Evolutionary conservation across 371 early-diverging fungal genomes (phyloP), one percentile per base, ranked within the genome.

Genomic region (Zancudomyces culisetae): DNA sequence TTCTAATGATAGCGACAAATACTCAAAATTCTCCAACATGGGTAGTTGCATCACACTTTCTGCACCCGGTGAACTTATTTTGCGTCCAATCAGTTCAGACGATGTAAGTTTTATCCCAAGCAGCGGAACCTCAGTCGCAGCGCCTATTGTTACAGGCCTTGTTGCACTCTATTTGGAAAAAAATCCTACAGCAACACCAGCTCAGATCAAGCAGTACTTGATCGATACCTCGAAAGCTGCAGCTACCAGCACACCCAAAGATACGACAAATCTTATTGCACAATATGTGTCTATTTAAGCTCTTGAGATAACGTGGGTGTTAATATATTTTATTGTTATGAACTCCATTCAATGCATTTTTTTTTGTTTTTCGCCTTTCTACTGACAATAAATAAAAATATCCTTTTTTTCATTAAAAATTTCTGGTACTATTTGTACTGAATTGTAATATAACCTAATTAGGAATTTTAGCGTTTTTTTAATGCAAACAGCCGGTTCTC

Each of bases 51-150:
- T 49, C 13, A 22, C 26, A 18, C 20, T 49, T 2, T 49, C 15
- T 29, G 50, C 50, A 18, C 50, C 50, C 6, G 50, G 50, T 30
- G 50, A 49, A 35, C 22, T 18, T 6, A 35, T 49, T 35, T 13
- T 49, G 2, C 30, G 21, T 24, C 30, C 30, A 13, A 10, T 13
- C 6, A 2, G 13, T 10, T 12, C 2, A 27, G 8, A 19, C 22
- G n/a, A 19, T 29, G 20, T 3, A 15, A 13, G 40, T 3, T 29
- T 29, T 23, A 8, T n/a, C 2, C 22, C 8, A 22, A 40, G 20
- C 30, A 2, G 35, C 2, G 50, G 50, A 13, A 49, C 50, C 4
- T 49, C 50, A 30, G 12, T 49, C 2, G 26, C 50, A 28, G 50
- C 50, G 12, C 28, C 28, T 3, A 29, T 49, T 35, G 50, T 49